phyloP scores from a whole-genome alignment of 208 protist species.

The Crithidia brevicula region DNA sequence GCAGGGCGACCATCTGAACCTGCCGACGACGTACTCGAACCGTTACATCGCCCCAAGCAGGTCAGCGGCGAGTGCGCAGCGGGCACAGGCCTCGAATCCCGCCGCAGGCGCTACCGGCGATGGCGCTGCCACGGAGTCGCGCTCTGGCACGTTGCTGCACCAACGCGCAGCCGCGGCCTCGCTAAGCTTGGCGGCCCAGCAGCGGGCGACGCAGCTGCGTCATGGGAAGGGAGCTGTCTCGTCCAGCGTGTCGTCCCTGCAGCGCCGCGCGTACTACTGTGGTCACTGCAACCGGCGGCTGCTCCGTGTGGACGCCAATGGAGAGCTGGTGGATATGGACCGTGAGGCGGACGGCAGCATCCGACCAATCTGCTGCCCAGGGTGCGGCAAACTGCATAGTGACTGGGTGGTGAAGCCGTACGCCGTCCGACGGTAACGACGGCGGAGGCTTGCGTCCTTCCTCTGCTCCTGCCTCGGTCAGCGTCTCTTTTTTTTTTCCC shows the following conservation, averaged over 20 bases:
- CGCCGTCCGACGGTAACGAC: conserved; percentile 17
- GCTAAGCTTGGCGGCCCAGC: background rate
- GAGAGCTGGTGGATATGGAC: conserved; percentile 83
- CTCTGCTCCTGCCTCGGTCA: too few species aligned
- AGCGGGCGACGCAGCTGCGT: background rate
- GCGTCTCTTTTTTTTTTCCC: too few species aligned
- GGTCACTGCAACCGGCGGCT: conserved; percentile 66
- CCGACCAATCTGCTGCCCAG: conserved; percentile 79
- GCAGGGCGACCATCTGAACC: conserved; percentile 76
- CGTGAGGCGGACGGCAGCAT: conserved; percentile 59
- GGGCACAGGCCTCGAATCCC: background rate
- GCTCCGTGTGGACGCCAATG: conserved; percentile 73
- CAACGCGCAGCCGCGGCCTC: conserved; percentile 5
- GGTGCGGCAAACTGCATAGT: conserved; percentile 73
- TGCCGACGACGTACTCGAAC: conserved; percentile 79
- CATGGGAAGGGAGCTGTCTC: background rate
- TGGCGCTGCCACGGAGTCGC: background rate
- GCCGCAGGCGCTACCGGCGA: background rate
- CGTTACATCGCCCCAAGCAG: conserved; percentile 33
- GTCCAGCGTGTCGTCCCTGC: background rate
- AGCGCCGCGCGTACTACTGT: conserved; percentile 76
- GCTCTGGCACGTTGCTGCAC: background rate
- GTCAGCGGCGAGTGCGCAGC: background rate
- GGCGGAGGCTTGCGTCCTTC: too few species aligned
- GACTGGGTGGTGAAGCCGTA: conserved; percentile 73